Evolutionary conservation across 805 yeast genomes (phyloP).

Genomic region (Cephaloascus fragrans): DNA sequence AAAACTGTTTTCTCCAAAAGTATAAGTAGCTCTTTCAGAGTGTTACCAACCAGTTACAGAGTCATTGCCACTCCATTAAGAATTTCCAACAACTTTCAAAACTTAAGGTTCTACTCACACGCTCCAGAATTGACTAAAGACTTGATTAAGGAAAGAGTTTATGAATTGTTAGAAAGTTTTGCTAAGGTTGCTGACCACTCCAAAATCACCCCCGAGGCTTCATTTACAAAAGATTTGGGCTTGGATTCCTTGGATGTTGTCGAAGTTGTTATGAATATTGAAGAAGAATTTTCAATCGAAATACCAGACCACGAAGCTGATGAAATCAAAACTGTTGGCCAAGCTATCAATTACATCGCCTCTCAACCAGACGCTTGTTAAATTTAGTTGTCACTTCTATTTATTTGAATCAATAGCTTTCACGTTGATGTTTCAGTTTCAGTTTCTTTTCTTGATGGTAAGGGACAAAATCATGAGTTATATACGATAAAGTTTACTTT

Average conservation of each 20-base stretch:
- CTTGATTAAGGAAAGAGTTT: conserved; percentile 48
- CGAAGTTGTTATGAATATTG: conserved; percentile 92
- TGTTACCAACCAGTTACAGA: conserved; percentile 4
- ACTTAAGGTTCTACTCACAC: conserved; percentile 35
- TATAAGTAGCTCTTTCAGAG: conserved; percentile 2
- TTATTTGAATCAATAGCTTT: too few relatives aligned
- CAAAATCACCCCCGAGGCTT: conserved; percentile 28
- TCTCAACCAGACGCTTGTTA: conserved; percentile 44
- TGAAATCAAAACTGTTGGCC: conserved; percentile 86
- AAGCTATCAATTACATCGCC: conserved; percentile 81
- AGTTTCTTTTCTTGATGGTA: too few relatives aligned
- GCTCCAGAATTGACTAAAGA: conserved; percentile 56
- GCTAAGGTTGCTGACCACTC: conserved; percentile 35
- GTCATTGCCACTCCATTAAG: conserved; percentile 6
- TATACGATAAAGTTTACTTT: too few relatives aligned
- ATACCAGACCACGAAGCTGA: conserved; percentile 89
- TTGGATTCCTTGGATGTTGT: conserved; percentile 91
- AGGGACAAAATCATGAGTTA: too few relatives aligned
- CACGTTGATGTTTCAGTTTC: too few relatives aligned
- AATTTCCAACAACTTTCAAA: not conserved
- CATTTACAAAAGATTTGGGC: conserved; percentile 67
- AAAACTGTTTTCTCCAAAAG: not conserved
- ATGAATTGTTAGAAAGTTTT: conserved; percentile 57
- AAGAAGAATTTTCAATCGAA: conserved; percentile 80
- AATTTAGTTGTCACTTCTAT: too few relatives aligned